These are phyloP conservation scores for Acanthamoeba castellanii DNA, from an alignment of 208 protist genomes.

Conservation along the genomic window DNA sequence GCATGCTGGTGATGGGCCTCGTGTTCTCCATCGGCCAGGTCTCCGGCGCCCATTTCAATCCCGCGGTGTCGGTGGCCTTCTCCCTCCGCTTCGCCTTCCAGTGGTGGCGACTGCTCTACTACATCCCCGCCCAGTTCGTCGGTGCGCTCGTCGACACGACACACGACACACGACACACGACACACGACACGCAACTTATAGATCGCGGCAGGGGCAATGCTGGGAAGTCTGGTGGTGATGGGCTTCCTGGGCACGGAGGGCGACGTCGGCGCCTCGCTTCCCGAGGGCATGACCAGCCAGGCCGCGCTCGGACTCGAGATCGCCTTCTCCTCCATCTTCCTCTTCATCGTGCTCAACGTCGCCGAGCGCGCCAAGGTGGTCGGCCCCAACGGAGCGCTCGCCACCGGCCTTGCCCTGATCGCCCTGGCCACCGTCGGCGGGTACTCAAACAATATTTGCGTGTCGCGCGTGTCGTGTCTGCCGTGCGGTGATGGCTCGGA, in stretches of 20 bases:
- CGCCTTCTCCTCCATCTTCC: background rate
- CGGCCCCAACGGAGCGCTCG: background rate
- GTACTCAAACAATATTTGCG: too few relatives aligned
- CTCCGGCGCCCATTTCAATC: background rate
- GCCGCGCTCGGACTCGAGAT: background rate
- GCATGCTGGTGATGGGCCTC: background rate
- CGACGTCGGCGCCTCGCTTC: background rate
- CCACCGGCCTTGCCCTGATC: background rate
- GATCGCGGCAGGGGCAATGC: background rate
- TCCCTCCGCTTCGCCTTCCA: constrained; percentile 25
- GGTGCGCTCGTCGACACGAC: background rate
- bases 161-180: background rate
- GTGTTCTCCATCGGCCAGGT: background rate
- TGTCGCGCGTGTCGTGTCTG: too few relatives aligned
- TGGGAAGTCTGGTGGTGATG: background rate
- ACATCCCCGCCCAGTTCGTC: constrained; percentile 7
- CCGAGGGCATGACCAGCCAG: background rate
- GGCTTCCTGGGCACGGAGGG: background rate
- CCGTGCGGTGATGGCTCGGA: background rate
- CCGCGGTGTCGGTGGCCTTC: background rate
- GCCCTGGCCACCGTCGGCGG: background rate
- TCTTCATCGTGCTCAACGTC: background rate
- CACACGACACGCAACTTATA: background rate
- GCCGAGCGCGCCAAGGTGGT: constrained; percentile 52
- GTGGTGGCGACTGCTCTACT: constrained; percentile 28